Base-by-base conservation (phyloP, 202 grass and related monocot genomes). In the Zoysia matrella region DNA sequence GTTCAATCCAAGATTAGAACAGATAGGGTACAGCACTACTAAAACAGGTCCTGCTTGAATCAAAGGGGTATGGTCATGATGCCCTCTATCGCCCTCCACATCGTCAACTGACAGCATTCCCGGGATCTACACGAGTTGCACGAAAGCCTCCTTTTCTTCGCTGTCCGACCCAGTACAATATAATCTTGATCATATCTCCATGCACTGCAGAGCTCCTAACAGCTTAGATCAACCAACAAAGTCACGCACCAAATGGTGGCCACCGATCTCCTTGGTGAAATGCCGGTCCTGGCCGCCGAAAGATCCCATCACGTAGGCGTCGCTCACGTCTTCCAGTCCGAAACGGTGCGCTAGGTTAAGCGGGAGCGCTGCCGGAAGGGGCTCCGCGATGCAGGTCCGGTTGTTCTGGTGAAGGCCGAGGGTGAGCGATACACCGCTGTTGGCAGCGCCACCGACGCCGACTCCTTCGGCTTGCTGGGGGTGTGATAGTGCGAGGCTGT, bases 161-260 rank as follows among this genome's bases (percentile, higher is more conserved):
- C 22, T 60, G 5, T 51, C 75, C 84, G 80, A 90, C 15, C 52
- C 65, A 72, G 65, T 67, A 80, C 81, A 87, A 74, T 80, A 87
- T 54, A 85, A 22, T 49, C 63, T 69, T 52, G 57, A 82, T 69
- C 44, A 57, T 7, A 41, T 67, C 61, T 67, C 16, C 72, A 49
- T 51, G 69, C 44, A 36, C 22, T 5, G 43, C 10, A 42, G 10
- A 65, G 11, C 50, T 52, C 15, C n/a, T 30, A 30, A 11, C 54
- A 63, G 16, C 12, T 8, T 60, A 52, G 79, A 47, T 97, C 88
- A 97, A 18, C 95, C 95, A 22, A 98, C 95, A 30, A 95, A 98
- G 88, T 98, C 96, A 85, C 90, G 96, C 56, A 98, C 82, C 79
- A 95, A 85, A 79, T 91, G 91, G n/a, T 91, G 91, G 22, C 90